Evolutionary conservation across 495 filamentous ascomycete genomes (phyloP), one percentile per base, ranked within the genome.

Genomic region (Neurospora discreta): DNA sequence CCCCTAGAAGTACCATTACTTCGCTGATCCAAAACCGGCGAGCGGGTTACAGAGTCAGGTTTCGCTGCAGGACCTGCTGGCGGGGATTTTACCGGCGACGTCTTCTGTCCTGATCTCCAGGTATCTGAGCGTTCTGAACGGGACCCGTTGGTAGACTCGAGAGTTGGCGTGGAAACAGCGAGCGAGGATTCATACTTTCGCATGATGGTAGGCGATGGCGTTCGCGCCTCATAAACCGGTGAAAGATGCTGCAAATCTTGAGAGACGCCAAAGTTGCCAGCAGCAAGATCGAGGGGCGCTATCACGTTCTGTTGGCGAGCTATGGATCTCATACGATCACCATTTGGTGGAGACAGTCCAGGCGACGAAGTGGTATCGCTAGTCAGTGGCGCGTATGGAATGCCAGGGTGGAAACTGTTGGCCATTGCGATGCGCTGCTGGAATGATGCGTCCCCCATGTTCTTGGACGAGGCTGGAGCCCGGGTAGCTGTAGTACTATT

Each of bases 141-240:
- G 18, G 40, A n/a, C 18, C 75, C 75, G 33, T 75, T 76, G 8
- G 15, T 68, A 16, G 71, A 16, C 9, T 67, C 58, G 1, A 16
- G 18, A 33, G 65, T 60, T 13, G 73, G 43, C 33, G 73, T 71
- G 15, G 74, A 70, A 0, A 52, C 46, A 26, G 71, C 46, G 3
- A 69, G 52, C 8, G 79, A 76, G 1, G 76, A 44, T 3, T 84
- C 83, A 58, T 81, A 77, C 72, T 80, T 82, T 20, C 83, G 77
- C 67, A 78, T 72, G 8, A 79, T 78, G 20, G 77, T 84, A 5
- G 85, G 85, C 1, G 86, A 86, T 4, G 86, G 85, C 3, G 85
- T 85, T 26, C 83, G 81, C 23, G 83, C 77, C 76, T 88, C 86
- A 68, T 86, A 87, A 0, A 88, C 86, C 1, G 86, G 86, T 18